Conservation (phyloP, 2,329 filamentous ascomycete species). For the Eutypa lata region DNA sequence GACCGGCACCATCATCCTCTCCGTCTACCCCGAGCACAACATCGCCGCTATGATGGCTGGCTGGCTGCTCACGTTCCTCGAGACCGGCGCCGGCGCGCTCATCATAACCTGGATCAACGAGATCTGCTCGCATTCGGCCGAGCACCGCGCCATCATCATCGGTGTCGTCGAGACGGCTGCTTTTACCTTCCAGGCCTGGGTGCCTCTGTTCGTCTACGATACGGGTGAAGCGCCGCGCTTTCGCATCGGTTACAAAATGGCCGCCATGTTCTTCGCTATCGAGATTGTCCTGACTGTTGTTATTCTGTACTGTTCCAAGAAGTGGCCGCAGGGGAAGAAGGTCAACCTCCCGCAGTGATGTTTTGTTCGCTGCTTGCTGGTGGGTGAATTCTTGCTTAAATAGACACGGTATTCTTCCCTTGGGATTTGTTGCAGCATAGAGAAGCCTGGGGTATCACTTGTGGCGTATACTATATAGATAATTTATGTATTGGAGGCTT, state of each 20-base stretch:
- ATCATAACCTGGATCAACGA: conserved; percentile 48
- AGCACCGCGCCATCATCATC: conserved; percentile 46
- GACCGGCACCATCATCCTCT: conserved; percentile 31
- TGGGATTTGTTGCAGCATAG: too few species aligned
- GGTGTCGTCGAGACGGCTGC: conserved; percentile 45
- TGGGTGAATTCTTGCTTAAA: too few species aligned
- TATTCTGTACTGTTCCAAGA: conserved; percentile 10
- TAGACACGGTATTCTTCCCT: too few species aligned
- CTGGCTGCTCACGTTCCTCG: conserved; percentile 34
- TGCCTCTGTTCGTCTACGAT: conserved; percentile 36
- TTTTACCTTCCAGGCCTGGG: conserved; percentile 42
- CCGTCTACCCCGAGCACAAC: conserved; percentile 31
- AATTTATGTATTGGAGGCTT: too few species aligned
- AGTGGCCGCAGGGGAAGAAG: conserved; percentile 5
- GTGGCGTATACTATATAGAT: too few species aligned
- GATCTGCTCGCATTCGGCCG: conserved; percentile 40
- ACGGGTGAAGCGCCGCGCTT: conserved; percentile 36
- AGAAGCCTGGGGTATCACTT: too few species aligned
- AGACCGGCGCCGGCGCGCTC: conserved; percentile 31
- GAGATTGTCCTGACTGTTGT: conserved; percentile 12
- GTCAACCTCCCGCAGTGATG: background rate
- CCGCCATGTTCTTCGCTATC: conserved; percentile 13
- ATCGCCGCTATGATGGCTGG: conserved; percentile 32
- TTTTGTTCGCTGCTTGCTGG: too few species aligned
- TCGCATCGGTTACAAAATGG: conserved; percentile 32